Evolutionary conservation across 1,284 basidiomycete species (phyloP).

Genomic region (Salmacisia buchloeana): DNA sequence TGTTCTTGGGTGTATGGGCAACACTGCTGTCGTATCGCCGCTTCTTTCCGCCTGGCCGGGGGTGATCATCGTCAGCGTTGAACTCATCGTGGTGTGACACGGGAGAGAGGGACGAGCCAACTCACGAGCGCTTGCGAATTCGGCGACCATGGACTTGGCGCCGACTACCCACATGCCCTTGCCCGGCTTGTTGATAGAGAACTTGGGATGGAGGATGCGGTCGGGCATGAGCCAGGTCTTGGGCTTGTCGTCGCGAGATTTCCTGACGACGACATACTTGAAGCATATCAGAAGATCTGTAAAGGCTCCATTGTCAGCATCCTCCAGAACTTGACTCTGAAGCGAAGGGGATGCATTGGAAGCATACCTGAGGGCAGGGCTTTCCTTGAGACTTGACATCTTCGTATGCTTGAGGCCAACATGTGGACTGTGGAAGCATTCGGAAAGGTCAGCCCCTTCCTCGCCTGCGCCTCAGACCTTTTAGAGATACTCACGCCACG

Average conservation of each 20-base stretch:
- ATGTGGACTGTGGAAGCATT: conserved; percentile 16
- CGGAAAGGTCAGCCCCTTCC: no score
- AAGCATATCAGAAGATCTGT: conserved; percentile 17
- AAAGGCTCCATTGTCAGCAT: not conserved
- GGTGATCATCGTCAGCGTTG: not conserved
- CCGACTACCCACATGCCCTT: conserved; percentile 14
- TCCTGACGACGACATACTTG: conserved; percentile 9
- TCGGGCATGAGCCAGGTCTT: conserved; percentile 15
- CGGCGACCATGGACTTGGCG: conserved; percentile 10
- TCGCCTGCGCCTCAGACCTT: no score
- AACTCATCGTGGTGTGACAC: not conserved
- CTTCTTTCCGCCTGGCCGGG: not conserved
- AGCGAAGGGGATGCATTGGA: no score
- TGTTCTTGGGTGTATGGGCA: conserved; percentile 7
- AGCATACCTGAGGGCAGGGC: conserved; percentile 17
- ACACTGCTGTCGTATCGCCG: no score
- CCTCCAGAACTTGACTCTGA: not conserved
- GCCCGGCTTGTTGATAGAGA: conserved; percentile 11
- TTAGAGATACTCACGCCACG: not conserved
- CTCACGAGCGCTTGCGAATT: not conserved
- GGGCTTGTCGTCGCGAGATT: not conserved
- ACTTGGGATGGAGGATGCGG: conserved; percentile 18
- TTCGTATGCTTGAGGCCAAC: conserved; percentile 16
- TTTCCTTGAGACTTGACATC: conserved; percentile 15
- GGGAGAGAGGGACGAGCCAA: not conserved